Evolutionary conservation across 169 alveolate genomes (phyloP).

Genomic region (Cryptosporidium viatorum): DNA sequence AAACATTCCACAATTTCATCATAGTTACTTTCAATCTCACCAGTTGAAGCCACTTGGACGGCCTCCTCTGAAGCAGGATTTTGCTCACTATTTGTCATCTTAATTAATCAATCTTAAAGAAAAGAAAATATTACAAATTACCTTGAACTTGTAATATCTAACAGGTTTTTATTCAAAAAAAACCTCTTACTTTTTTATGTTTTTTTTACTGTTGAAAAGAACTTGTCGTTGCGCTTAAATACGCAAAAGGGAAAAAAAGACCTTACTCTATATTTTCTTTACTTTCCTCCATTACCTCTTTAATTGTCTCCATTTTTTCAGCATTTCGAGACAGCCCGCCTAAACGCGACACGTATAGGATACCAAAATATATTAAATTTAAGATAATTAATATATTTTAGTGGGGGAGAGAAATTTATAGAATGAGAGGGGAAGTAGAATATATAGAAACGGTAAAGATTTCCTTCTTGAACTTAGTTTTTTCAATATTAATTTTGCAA

Average conservation of each 20-base stretch:
- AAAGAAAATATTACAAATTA: constrained; percentile 17
- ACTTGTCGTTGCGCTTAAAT: constrained; percentile 22
- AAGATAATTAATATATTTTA: neutral
- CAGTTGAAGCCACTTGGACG: constrained; percentile 55
- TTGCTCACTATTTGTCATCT: constrained; percentile 53
- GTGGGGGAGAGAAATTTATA: constrained; percentile 8
- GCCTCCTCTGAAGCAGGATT: constrained; percentile 45
- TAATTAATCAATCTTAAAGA: neutral
- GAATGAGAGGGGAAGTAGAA: constrained; percentile 2
- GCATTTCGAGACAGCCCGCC: constrained; percentile 41
- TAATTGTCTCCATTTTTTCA: constrained; percentile 29
- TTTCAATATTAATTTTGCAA: too few relatives aligned
- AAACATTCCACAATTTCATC: constrained; percentile 95
- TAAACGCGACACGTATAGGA: constrained; percentile 35
- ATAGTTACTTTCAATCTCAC: constrained; percentile 92
- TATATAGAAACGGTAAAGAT: neutral
- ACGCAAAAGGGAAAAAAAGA: constrained; percentile 7
- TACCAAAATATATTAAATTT: neutral
- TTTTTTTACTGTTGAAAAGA: neutral
- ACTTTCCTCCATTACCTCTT: constrained; percentile 21
- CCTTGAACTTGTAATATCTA: constrained; percentile 37
- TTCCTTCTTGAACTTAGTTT: neutral
- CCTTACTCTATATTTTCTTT: constrained; percentile 5
- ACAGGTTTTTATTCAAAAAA: neutral
- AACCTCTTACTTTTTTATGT: neutral